A percentile compares a stretch with the other conserved stretches of the same genome.
Evolutionary conservation across 192 early-diverging fungal genomes (phyloP).

Genomic region (Diversispora eburnea): DNA sequence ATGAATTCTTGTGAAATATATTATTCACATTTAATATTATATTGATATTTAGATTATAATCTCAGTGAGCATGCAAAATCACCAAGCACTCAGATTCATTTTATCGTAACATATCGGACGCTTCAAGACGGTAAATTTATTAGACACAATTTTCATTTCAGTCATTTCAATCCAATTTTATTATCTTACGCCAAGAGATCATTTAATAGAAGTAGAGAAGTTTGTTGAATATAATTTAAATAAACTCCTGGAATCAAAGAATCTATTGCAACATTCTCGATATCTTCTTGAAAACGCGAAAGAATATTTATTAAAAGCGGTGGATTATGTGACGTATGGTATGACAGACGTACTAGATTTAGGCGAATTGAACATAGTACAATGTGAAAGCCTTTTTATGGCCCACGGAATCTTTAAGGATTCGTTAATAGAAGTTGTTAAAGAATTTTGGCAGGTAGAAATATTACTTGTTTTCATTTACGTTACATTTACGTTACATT

Average conservation of each 20-base stretch:
- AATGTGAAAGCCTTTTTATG: constrained; percentile 45
- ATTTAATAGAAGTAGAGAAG: constrained; percentile 46
- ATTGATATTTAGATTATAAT: neutral
- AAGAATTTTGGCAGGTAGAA: constrained; percentile 53
- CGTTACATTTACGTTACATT: no score
- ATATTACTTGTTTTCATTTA: no score
- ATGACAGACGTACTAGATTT: constrained; percentile 53
- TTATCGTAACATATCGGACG: constrained; percentile 47
- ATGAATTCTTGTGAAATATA: neutral
- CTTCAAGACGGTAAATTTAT: constrained; percentile 44
- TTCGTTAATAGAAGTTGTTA: constrained; percentile 45
- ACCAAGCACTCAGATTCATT: constrained; percentile 44
- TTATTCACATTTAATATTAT: neutral
- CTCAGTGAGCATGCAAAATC: constrained; percentile 2
- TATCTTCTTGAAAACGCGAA: constrained; percentile 46
- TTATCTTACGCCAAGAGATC: neutral
- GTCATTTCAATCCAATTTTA: neutral
- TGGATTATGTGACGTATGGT: constrained; percentile 61
- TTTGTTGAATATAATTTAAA: constrained; percentile 42
- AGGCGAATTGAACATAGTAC: constrained; percentile 47
- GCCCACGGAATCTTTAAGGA: constrained; percentile 51
- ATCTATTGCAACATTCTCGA: constrained; percentile 46
- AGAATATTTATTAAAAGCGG: constrained; percentile 44
- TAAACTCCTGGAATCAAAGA: constrained; percentile 37
- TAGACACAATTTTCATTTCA: neutral